These are phyloP conservation scores for Kwoniella mangroviensis DNA, from an alignment of 768 basidiomycete genomes.

Conservation along the genomic window DNA sequence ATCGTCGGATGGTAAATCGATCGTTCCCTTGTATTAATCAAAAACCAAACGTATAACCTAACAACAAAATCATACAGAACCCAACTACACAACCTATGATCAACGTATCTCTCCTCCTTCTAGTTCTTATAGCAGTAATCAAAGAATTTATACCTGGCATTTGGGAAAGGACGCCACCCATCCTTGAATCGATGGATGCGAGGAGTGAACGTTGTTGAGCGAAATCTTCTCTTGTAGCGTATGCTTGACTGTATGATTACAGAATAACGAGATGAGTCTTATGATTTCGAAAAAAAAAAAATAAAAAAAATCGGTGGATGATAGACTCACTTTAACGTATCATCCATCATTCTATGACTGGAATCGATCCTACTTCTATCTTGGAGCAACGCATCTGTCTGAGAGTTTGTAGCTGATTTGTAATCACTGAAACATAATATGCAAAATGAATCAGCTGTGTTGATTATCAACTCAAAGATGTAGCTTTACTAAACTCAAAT, in stretches of 20 bases:
- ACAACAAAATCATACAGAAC: constrained; percentile 70
- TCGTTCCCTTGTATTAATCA: background rate
- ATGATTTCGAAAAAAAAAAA: no score
- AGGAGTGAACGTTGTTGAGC: constrained; percentile 76
- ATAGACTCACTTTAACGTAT: constrained; percentile 78
- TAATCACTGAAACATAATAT: constrained; percentile 70
- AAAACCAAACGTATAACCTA: constrained; percentile 62
- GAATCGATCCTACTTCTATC: constrained; percentile 90
- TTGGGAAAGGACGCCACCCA: constrained; percentile 77
- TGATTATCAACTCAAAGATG: no score
- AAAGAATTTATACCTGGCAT: constrained; percentile 95
- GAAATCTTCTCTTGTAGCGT: constrained; percentile 94
- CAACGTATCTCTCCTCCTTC: constrained; percentile 84
- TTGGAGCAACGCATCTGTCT: constrained; percentile 79
- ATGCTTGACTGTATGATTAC: constrained; percentile 85
- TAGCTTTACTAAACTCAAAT: no score
- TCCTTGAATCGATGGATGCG: constrained; percentile 77
- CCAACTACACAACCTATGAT: constrained; percentile 88
- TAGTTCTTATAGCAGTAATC: constrained; percentile 87
- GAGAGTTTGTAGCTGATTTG: constrained; percentile 67
- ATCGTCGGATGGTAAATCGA: background rate
- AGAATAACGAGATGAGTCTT: background rate
- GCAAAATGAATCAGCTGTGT: background rate
- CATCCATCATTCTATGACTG: constrained; percentile 93
- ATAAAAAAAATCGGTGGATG: background rate